A percentile compares a stretch with the other conserved stretches of the same genome.
phyloP scores from a whole-genome alignment of 2,329 filamentous ascomycete species.

The Monascus ruber region DNA sequence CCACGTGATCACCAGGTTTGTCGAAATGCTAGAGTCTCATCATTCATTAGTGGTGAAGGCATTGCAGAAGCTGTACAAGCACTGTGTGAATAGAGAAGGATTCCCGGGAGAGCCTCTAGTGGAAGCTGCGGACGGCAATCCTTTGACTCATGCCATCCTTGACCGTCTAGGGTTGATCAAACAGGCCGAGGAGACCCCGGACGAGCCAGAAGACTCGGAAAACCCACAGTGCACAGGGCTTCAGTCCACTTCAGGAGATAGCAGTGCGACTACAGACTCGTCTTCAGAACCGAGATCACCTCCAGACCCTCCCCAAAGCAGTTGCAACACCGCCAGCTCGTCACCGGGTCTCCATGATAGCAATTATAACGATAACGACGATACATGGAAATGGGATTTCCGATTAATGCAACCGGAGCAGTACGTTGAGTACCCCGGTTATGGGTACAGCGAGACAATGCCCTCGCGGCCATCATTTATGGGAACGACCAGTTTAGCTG shows the following conservation, averaged over 20 bases:
- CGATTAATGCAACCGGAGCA: conserved; percentile 8
- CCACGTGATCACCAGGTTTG: conserved; percentile 19
- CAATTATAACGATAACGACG: neutral
- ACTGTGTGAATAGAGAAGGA: conserved; percentile 31
- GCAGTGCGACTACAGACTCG: conserved; percentile 26
- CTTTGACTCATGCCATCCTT: conserved; percentile 32
- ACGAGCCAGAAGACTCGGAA: conserved; percentile 24
- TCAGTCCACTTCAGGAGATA: conserved; percentile 25
- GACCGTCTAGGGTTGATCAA: conserved; percentile 33
- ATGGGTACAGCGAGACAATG: conserved; percentile 12
- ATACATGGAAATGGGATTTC: conserved; percentile 19
- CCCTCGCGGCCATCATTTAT: conserved; percentile 9
- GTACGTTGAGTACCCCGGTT: conserved; percentile 12
- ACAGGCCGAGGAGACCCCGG: conserved; percentile 29
- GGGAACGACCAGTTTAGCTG: conserved; percentile 7
- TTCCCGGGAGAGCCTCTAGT: conserved; percentile 32
- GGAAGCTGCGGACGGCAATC: conserved; percentile 28
- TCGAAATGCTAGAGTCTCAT: conserved; percentile 35
- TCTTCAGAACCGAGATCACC: conserved; percentile 26
- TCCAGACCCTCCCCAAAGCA: conserved; percentile 17
- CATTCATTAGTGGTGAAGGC: conserved; percentile 33
- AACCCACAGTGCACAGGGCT: conserved; percentile 25
- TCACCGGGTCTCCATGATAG: conserved; percentile 4
- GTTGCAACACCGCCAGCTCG: conserved; percentile 9
- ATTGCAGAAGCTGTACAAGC: conserved; percentile 30